Base-by-base conservation (phyloP, 2,329 filamentous ascomycete genomes). In the Claviceps monticola region DNA sequence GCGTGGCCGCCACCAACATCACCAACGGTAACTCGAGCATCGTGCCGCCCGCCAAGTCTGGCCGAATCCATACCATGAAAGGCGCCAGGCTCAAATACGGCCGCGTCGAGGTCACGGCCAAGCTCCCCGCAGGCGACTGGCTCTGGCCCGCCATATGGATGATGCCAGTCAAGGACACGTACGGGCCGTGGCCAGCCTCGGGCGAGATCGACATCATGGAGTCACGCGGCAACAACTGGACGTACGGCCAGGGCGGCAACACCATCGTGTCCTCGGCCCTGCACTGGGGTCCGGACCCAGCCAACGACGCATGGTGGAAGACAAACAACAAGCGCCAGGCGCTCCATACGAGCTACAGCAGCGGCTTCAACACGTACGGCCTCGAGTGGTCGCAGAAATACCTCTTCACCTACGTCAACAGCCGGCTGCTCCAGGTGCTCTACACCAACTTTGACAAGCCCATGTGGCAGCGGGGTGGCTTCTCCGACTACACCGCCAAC, bases 351-450 rank as follows among this genome's bases (percentile, higher is more conserved):
- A 87, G 84, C 1, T 94, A 84, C 66, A 68, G 81, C 36, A 68
- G 72, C 1, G 76, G 69, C 23, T 88, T 82, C 71, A 86, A 94
- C 70, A 88, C 78, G 0, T 94, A 82, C 60, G 88, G 88, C 14
- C 67, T 94, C 2, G 88, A 94, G 68, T 94, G 88, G 88, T 88
- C 81, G 49, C 78, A 91, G 59, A 91, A 90, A 66, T 93, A 94
- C 66, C 71, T 93, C 54, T 94, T 91, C 71, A 90, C 86, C 23
- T 94, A 89, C 64, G 76, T 94, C 71, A 84, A 93, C 73, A 84
- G 79, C 46, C 82, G 85, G 13, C 78, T 94, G 19, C 73, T 89
- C 29, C 86, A 91, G 65, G 86, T 91, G 49, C 75, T 88, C 55
- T 94, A 89, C 71, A 83, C 79, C 58, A 86, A 83, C 65, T 89